Evolutionary conservation across 1,284 basidiomycete genomes (phyloP).

Genomic region (Malassezia obtusa): DNA sequence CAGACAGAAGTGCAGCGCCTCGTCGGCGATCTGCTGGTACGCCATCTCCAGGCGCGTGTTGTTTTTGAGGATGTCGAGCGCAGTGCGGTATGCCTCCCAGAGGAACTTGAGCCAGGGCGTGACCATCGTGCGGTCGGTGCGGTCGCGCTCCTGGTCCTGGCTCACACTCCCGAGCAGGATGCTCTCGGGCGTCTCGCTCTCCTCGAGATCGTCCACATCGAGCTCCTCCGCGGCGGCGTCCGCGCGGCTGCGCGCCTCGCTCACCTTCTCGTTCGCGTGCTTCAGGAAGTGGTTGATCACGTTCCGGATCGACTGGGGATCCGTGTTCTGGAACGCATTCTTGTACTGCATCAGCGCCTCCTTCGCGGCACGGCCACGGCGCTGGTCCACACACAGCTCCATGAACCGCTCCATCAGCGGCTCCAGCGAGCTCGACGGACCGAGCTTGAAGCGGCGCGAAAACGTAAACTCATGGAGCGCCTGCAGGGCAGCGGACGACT

Average conservation of each 20-base stretch:
- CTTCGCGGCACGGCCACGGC: constrained; percentile 84
- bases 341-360: constrained; percentile 76
- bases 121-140: constrained; percentile 88
- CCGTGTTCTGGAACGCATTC: constrained; percentile 71
- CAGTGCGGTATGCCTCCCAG: constrained; percentile 96
- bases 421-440: constrained; percentile 77
- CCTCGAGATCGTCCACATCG: constrained; percentile 51
- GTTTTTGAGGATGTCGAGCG: constrained; percentile 91
- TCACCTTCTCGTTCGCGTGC: constrained; percentile 67
- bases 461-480: constrained; percentile 83
- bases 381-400: constrained; percentile 90
- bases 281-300: constrained; percentile 84
- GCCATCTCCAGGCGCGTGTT: constrained; percentile 86
- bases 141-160: constrained; percentile 83
- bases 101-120: constrained; percentile 96
- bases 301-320: constrained; percentile 79
- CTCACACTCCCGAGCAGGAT: constrained; percentile 78
- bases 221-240: constrained; percentile 45
- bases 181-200: constrained; percentile 79
- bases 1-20: constrained; percentile 93
- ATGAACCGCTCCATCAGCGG: constrained; percentile 83
- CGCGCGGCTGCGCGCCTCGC: constrained; percentile 42
- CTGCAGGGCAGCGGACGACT: constrained; percentile 75
- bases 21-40: constrained; percentile 95
- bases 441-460: constrained; percentile 86